Percentiles rank a stretch among this genome's conserved stretches.
Conservation (phyloP, 768 basidiomycete species). For the Boletus coccyginus region DNA sequence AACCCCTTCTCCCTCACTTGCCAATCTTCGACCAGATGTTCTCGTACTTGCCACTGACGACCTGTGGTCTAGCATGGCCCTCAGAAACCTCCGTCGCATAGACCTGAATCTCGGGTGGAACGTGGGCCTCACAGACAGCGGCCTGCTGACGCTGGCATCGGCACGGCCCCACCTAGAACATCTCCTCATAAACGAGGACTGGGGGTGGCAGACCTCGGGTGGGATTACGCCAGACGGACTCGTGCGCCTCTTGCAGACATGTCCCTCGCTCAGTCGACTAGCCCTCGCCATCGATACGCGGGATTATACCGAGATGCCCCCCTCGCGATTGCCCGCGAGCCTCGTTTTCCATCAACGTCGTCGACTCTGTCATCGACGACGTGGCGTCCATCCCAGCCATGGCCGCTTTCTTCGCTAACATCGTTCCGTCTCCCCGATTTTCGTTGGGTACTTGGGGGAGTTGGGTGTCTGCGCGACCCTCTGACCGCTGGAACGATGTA, state of each 20-base stretch:
- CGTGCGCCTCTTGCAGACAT: neutral
- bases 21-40: neutral
- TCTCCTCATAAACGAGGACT: constrained; percentile 3
- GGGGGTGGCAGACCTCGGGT: constrained; percentile 3
- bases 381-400: neutral
- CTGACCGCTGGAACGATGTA: neutral
- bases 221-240: constrained; percentile 12
- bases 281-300: constrained; percentile 13
- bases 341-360: neutral
- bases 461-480: neutral
- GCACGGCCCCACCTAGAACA: constrained; percentile 9
- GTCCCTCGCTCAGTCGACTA: neutral
- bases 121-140: constrained; percentile 1
- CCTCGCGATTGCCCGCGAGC: no score
- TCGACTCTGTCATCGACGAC: constrained; percentile 6
- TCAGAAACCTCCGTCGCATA: constrained; percentile 3
- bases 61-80: neutral
- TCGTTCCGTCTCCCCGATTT: neutral
- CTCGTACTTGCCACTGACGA: neutral
- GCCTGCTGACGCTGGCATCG: neutral
- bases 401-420: neutral
- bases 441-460: neutral
- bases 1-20: neutral
- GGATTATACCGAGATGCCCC: neutral
- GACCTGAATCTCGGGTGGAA: constrained; percentile 1